These are phyloP conservation scores for Przewalskia tangutica DNA, from an alignment of 257 asterid species.

Conservation along the genomic window DNA sequence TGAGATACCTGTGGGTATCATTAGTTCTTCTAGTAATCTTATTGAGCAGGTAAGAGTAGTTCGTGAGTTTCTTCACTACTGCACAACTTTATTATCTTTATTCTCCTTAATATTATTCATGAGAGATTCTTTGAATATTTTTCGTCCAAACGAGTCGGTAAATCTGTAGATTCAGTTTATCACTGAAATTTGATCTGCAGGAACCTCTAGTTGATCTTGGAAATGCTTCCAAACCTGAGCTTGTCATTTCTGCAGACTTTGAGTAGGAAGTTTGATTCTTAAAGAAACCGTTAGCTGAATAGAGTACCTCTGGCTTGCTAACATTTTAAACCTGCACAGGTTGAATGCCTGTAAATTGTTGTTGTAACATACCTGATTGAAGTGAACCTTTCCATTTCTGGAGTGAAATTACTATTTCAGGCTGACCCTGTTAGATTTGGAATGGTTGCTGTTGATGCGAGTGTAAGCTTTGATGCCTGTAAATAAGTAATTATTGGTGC, in stretches of 20 bases:
- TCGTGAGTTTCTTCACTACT: background rate
- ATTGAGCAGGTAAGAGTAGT: conserved; percentile 21
- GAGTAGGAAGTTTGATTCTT: conserved; percentile 8
- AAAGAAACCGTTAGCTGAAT: background rate
- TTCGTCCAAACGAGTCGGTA: background rate
- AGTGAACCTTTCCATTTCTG: background rate
- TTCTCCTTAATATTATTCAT: background rate
- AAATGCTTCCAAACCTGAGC: conserved; percentile 14
- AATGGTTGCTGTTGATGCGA: background rate
- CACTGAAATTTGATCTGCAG: conserved; percentile 1
- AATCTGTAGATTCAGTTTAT: background rate
- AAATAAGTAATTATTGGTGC: background rate
- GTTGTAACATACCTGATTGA: background rate
- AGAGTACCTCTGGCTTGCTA: background rate
- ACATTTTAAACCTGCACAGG: background rate
- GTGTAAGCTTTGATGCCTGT: background rate
- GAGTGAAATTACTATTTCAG: background rate
- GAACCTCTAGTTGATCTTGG: conserved; percentile 17
- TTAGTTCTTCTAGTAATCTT: conserved; percentile 11
- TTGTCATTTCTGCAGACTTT: conserved; percentile 11
- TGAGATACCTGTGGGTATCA: conserved; percentile 4
- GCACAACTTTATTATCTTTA: background rate
- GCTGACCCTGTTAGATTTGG: background rate
- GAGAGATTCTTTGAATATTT: background rate
- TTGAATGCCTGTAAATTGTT: background rate